A percentile compares a stretch with the other conserved stretches of the same genome.
Conservation (phyloP, 2,329 filamentous ascomycete species). For the Sclerotinia nivalis region DNA sequence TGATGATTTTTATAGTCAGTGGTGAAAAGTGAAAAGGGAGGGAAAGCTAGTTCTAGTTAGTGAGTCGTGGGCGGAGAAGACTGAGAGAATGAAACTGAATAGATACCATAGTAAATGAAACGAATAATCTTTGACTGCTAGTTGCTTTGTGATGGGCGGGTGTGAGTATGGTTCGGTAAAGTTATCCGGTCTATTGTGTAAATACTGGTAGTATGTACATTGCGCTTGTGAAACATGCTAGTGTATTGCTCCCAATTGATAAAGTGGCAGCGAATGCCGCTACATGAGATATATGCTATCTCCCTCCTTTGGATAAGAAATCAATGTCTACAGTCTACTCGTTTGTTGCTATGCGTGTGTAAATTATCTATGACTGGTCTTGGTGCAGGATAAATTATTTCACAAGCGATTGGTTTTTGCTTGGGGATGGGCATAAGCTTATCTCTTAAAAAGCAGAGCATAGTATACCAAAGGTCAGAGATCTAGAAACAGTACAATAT, state of each 20-base stretch:
- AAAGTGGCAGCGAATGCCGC: neutral
- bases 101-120: slow-evolving; percentile 7
- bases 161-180: neutral
- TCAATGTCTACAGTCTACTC: neutral
- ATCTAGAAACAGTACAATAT: too few species aligned
- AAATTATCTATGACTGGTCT: too few species aligned
- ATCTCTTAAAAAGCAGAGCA: too few species aligned
- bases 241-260: too few species aligned
- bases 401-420: too few species aligned
- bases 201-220: too few species aligned
- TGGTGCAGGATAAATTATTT: too few species aligned
- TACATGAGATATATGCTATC: neutral
- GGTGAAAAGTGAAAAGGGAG: slow-evolving; percentile 5
- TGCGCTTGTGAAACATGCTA: too few species aligned
- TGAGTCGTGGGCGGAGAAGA: neutral
- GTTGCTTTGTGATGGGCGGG: neutral
- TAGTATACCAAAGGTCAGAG: too few species aligned
- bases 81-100: neutral
- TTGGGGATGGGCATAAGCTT: too few species aligned
- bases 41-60: neutral
- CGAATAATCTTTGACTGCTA: neutral
- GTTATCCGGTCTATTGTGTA: too few species aligned
- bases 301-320: neutral
- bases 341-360: neutral
- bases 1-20: neutral